These are phyloP conservation scores for Borovskyia barvae DNA, from an alignment of 208 protist species.

Conservation along the genomic window DNA sequence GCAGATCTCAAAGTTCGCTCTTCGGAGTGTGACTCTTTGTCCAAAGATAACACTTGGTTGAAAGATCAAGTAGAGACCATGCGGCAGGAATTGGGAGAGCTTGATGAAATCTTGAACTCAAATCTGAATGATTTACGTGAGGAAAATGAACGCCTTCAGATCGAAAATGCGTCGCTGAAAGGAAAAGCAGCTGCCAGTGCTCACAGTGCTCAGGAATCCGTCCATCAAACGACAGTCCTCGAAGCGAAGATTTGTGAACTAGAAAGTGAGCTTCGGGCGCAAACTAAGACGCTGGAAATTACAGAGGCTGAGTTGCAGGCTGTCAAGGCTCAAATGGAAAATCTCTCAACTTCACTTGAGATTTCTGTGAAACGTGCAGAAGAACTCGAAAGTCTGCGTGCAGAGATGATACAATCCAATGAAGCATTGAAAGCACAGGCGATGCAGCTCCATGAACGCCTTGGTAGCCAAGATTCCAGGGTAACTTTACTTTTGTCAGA, in stretches of 20 bases:
- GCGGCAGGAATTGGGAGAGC: constrained; percentile 61
- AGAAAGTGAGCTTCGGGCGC: constrained; percentile 28
- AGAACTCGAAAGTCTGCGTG: constrained; percentile 6
- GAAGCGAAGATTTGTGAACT: neutral
- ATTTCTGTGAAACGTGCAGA: constrained; percentile 14
- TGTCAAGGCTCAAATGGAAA: constrained; percentile 33
- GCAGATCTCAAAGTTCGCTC: constrained; percentile 6
- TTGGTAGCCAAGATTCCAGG: constrained; percentile 29
- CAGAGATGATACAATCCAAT: constrained; percentile 12
- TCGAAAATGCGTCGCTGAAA: constrained; percentile 37
- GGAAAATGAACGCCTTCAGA: constrained; percentile 53
- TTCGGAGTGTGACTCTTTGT: constrained; percentile 8
- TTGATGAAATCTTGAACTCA: constrained; percentile 67
- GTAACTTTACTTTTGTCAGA: constrained; percentile 33
- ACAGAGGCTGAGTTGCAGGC: constrained; percentile 43
- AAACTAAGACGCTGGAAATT: constrained; percentile 53
- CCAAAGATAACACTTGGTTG: constrained; percentile 63
- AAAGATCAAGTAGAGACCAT: constrained; percentile 66
- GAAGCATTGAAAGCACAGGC: constrained; percentile 1
- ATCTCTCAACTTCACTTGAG: constrained; percentile 7
- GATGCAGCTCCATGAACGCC: constrained; percentile 22
- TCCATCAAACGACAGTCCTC: neutral
- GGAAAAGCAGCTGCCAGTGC: constrained; percentile 6
- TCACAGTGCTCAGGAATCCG: neutral
- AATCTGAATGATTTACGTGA: constrained; percentile 81